A percentile compares a stretch with the other conserved stretches of the same genome.
These are phyloP conservation scores for Miscanthus lutarioriparius DNA, from an alignment of 176 grass and related monocot species.

Conservation along the genomic window DNA sequence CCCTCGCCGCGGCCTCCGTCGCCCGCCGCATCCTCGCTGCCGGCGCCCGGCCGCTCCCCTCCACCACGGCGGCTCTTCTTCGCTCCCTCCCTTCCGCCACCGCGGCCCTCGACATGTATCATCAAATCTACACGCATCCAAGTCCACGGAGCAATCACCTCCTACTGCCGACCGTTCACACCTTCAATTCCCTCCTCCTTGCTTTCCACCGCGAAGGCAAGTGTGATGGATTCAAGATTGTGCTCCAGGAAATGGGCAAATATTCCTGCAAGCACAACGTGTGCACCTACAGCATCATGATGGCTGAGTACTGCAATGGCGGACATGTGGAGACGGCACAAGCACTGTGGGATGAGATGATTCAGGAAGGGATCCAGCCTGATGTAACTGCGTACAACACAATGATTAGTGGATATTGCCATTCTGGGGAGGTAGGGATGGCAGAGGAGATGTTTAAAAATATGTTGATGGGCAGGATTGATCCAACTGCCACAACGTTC, in stretches of 20 bases:
- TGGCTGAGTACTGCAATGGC: background rate
- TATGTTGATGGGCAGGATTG: constrained; percentile 45
- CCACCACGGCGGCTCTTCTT: constrained; percentile 1
- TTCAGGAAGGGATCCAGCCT: constrained; percentile 26
- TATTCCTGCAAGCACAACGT: constrained; percentile 18
- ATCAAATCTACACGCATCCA: constrained; percentile 15
- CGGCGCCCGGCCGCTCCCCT: constrained; percentile 9
- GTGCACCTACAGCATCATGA: constrained; percentile 14
- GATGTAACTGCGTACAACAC: constrained; percentile 59
- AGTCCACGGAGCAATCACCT: background rate
- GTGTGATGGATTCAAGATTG: background rate
- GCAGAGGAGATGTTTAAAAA: constrained; percentile 64
- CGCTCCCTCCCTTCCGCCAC: constrained; percentile 10
- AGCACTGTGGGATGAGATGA: constrained; percentile 11
- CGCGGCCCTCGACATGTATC: constrained; percentile 8
- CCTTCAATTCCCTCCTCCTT: constrained; percentile 18
- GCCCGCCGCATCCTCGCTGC: constrained; percentile 24
- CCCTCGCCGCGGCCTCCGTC: constrained; percentile 18
- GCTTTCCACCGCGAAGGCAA: constrained; percentile 9
- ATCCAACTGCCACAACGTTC: constrained; percentile 49
- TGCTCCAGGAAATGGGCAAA: constrained; percentile 19
- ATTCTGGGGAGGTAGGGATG: constrained; percentile 29
- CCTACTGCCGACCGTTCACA: constrained; percentile 4
- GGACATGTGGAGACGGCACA: background rate
- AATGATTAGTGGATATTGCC: constrained; percentile 8